A percentile compares a stretch with the other conserved stretches of the same genome.
These are phyloP conservation scores for Ogataea salicorniae DNA, from an alignment of 805 yeast genomes.

Conservation along the genomic window DNA sequence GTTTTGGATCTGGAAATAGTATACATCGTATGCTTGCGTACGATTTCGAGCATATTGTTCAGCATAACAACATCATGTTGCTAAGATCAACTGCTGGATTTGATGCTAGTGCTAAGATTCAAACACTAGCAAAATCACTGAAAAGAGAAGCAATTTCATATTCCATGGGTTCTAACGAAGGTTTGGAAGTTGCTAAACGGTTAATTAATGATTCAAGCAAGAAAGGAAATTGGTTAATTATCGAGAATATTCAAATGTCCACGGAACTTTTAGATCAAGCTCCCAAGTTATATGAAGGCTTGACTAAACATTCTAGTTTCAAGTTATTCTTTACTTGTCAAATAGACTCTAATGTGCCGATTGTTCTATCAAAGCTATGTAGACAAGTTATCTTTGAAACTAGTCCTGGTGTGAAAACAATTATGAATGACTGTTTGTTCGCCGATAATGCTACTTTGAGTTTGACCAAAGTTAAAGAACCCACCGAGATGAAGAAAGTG, in stretches of 20 bases:
- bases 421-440: slow-evolving; percentile 28
- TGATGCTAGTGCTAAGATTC: slow-evolving; percentile 60
- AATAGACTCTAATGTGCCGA: slow-evolving; percentile 43
- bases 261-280: slow-evolving; percentile 54
- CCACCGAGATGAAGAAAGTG: slow-evolving; percentile 43
- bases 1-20: neutral
- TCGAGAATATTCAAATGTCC: slow-evolving; percentile 80
- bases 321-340: slow-evolving; percentile 64
- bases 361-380: slow-evolving; percentile 49
- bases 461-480: slow-evolving; percentile 16
- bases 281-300: slow-evolving; percentile 39
- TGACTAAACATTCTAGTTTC: slow-evolving; percentile 33
- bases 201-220: slow-evolving; percentile 42
- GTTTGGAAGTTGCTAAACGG: slow-evolving; percentile 48
- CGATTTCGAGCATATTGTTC: slow-evolving; percentile 25
- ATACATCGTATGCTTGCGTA: slow-evolving; percentile 23
- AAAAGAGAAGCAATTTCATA: slow-evolving; percentile 35
- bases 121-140: slow-evolving; percentile 34
- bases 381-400: slow-evolving; percentile 58
- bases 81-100: slow-evolving; percentile 55
- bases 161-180: slow-evolving; percentile 75
- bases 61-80: slow-evolving; percentile 36
- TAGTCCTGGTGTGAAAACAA: slow-evolving; percentile 51
- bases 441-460: slow-evolving; percentile 23
- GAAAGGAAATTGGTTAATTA: slow-evolving; percentile 63